These are phyloP conservation scores for Physcomitrium patens DNA, from an alignment of 225 moss, liverwort and hornwort species.

Conservation along the genomic window DNA sequence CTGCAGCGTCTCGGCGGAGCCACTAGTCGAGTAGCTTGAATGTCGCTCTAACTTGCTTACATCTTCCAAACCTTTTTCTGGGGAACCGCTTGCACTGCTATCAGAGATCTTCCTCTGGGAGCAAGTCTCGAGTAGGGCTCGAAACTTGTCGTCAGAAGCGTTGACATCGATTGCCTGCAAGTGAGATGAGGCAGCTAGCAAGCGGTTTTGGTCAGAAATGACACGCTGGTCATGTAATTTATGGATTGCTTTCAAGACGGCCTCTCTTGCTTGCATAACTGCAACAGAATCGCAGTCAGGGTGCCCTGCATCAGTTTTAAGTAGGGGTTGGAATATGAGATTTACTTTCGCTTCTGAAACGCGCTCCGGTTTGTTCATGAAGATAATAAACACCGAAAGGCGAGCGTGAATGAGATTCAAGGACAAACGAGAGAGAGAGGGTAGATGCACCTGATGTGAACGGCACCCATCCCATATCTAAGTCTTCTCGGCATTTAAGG, in stretches of 20 bases:
- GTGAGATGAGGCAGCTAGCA: conserved; percentile 24
- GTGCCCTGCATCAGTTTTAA: conserved; percentile 48
- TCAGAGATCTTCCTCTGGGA: conserved; percentile 16
- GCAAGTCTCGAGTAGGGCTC: conserved; percentile 40
- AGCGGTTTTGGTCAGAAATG: conserved; percentile 33
- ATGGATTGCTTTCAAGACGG: conserved; percentile 32
- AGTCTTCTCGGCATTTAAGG: conserved; percentile 30
- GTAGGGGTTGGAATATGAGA: conserved; percentile 16
- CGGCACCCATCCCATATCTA: conserved; percentile 36
- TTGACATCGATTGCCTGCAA: conserved; percentile 9
- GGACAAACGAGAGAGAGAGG: background rate
- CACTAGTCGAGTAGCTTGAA: conserved; percentile 32
- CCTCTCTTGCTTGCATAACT: conserved; percentile 46
- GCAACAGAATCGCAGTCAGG: conserved; percentile 40
- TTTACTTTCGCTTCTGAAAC: background rate
- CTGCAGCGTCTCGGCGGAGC: conserved; percentile 25
- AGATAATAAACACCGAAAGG: background rate
- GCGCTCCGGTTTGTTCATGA: background rate
- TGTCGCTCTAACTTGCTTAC: conserved; percentile 23
- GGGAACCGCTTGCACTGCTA: conserved; percentile 27
- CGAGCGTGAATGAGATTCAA: background rate
- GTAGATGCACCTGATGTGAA: conserved; percentile 27
- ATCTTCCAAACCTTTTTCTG: conserved; percentile 21
- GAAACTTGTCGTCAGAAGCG: conserved; percentile 36
- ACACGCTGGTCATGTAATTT: conserved; percentile 41